These are phyloP conservation scores for Trichophyton equinum DNA, from an alignment of 2,329 filamentous ascomycete genomes.

Conservation along the genomic window DNA sequence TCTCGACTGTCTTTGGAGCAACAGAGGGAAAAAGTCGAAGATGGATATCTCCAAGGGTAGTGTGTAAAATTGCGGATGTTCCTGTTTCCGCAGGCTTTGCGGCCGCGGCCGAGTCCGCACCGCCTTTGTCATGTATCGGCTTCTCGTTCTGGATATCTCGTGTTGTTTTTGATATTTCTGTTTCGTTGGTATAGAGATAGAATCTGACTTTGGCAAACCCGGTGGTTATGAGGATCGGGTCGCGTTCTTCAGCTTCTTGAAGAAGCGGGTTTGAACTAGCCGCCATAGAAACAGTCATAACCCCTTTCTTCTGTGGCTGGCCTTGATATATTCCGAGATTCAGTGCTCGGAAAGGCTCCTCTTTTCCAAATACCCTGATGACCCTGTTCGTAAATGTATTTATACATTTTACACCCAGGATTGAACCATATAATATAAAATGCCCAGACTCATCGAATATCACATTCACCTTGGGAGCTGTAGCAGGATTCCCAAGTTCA, in stretches of 20 bases:
- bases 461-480: constrained; percentile 65
- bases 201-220: constrained; percentile 81
- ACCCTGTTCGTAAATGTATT: constrained; percentile 92
- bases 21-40: constrained; percentile 86
- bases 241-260: constrained; percentile 78
- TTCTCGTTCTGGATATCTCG: constrained; percentile 94
- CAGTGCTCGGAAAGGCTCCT: constrained; percentile 75
- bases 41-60: constrained; percentile 85
- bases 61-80: constrained; percentile 74
- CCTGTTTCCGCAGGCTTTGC: constrained; percentile 59
- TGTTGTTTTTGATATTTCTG: constrained; percentile 66
- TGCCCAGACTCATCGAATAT: constrained; percentile 93
- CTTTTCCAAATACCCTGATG: constrained; percentile 77
- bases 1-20: constrained; percentile 89
- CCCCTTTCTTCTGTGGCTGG: constrained; percentile 81
- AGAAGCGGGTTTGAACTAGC: constrained; percentile 86
- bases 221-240: constrained; percentile 78
- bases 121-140: constrained; percentile 52
- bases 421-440: constrained; percentile 87
- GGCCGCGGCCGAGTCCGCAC: constrained; percentile 34
- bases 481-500: constrained; percentile 60
- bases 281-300: constrained; percentile 94
- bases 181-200: constrained; percentile 95
- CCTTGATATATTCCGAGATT: constrained; percentile 86
- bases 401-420: constrained; percentile 84